A percentile compares a stretch with the other conserved stretches of the same genome.
Evolutionary conservation across 2,329 filamentous ascomycete genomes (phyloP).

Genomic region (Macrophomina tecta): DNA sequence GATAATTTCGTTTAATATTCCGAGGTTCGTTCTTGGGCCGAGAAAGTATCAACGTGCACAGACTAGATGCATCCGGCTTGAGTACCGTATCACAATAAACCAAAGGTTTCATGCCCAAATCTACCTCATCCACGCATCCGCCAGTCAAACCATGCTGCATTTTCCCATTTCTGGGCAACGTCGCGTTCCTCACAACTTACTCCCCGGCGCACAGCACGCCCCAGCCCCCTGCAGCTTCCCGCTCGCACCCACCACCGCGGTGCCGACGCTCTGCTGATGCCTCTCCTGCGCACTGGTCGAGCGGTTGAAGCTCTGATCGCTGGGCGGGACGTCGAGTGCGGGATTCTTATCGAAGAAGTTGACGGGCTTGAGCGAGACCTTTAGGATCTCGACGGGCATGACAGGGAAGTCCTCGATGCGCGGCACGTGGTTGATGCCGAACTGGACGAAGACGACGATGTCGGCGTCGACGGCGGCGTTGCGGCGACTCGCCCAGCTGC

Average conservation of each 20-base stretch:
- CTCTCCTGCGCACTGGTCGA: conserved; percentile 39
- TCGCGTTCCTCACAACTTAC: conserved; percentile 9
- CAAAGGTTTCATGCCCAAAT: too few species aligned
- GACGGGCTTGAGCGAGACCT: conserved; percentile 62
- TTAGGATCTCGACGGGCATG: conserved; percentile 65
- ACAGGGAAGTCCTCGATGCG: conserved; percentile 64
- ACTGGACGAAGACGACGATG: conserved; percentile 63
- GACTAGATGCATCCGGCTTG: too few species aligned
- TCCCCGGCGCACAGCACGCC: conserved; percentile 22
- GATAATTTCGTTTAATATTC: too few species aligned
- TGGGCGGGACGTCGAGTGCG: conserved; percentile 63
- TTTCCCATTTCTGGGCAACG: background rate
- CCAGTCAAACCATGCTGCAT: too few species aligned
- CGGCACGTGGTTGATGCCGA: conserved; percentile 63
- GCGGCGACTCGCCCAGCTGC: conserved; percentile 57
- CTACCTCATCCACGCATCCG: too few species aligned
- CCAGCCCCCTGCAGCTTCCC: conserved; percentile 1
- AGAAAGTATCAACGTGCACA: too few species aligned
- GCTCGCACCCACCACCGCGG: conserved; percentile 1
- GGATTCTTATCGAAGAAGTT: conserved; percentile 67
- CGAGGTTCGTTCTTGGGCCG: too few species aligned
- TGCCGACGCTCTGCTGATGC: conserved; percentile 38
- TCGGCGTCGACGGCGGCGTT: conserved; percentile 62
- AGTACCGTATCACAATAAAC: too few species aligned
- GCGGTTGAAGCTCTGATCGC: conserved; percentile 56